Evolutionary conservation across 2,329 filamentous ascomycete species (phyloP).

Genomic region (Rachicladosporium sp.): DNA sequence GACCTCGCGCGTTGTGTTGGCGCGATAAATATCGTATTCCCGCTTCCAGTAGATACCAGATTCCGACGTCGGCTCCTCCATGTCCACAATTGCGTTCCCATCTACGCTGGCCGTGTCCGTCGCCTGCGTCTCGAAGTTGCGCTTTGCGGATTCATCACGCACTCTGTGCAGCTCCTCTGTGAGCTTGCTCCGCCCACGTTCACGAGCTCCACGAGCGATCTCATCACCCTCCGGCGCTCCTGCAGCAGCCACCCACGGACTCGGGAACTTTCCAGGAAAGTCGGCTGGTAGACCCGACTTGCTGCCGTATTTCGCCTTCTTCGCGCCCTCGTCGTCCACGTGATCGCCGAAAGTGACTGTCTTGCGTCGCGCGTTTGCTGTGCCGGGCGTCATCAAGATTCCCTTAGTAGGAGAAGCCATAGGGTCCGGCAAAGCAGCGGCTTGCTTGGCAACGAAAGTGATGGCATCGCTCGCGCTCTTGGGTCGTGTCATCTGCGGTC

Average conservation of each 20-base stretch:
- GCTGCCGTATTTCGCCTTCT: slow-evolving; percentile 24
- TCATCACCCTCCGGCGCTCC: slow-evolving; percentile 25
- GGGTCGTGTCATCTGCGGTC: slow-evolving; percentile 17
- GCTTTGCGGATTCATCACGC: slow-evolving; percentile 26
- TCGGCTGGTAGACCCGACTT: slow-evolving; percentile 37
- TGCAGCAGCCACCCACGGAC: slow-evolving; percentile 31
- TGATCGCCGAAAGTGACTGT: slow-evolving; percentile 49
- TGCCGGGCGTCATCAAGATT: slow-evolving; percentile 53
- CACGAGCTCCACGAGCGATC: slow-evolving; percentile 17
- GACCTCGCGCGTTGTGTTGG: slow-evolving; percentile 60
- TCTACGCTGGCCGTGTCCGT: too few relatives aligned
- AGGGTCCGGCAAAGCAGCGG: slow-evolving; percentile 12
- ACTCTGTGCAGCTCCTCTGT: slow-evolving; percentile 34
- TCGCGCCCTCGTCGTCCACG: slow-evolving; percentile 44
- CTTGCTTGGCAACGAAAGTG: slow-evolving; percentile 2
- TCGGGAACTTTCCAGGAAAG: slow-evolving; percentile 37
- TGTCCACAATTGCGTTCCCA: not conserved
- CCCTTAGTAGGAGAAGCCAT: slow-evolving; percentile 44
- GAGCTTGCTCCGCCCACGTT: slow-evolving; percentile 27
- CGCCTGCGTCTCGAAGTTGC: slow-evolving; percentile 3
- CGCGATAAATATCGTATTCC: slow-evolving; percentile 61
- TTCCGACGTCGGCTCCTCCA: slow-evolving; percentile 54
- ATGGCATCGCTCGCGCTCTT: slow-evolving; percentile 18
- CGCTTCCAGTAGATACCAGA: slow-evolving; percentile 73
- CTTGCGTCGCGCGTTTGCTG: slow-evolving; percentile 43